Percentiles rank a stretch among this genome's conserved stretches.
Conservation (phyloP, 2,329 filamentous ascomycete species). For the Aspergillus flavus region DNA sequence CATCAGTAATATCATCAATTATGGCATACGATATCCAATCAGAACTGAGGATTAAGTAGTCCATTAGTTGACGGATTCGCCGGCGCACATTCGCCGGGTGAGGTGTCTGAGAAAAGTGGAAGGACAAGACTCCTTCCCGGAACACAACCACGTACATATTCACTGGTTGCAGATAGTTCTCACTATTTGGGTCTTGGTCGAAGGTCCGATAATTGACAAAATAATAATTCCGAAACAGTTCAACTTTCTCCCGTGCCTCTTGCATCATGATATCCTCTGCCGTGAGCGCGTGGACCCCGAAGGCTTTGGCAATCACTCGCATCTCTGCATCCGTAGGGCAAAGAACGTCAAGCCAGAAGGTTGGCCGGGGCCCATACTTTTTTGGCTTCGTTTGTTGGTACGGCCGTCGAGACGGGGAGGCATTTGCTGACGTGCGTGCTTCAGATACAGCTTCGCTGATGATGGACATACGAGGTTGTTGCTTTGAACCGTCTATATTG, state of each 20-base stretch:
- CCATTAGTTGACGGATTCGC: constrained; percentile 87
- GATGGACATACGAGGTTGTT: constrained; percentile 36
- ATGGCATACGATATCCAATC: constrained; percentile 99
- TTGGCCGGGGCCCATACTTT: constrained; percentile 77
- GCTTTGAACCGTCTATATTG: constrained; percentile 17
- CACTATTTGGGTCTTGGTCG: constrained; percentile 87
- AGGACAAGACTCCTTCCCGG: constrained; percentile 90
- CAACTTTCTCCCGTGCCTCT: constrained; percentile 96
- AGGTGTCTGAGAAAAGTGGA: constrained; percentile 95
- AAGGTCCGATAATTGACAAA: constrained; percentile 99
- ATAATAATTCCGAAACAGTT: constrained; percentile 96
- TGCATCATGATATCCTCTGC: constrained; percentile 97
- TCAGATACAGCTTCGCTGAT: constrained; percentile 39
- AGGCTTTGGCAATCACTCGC: constrained; percentile 88
- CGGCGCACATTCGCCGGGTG: constrained; percentile 95
- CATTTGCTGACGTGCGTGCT: constrained; percentile 25
- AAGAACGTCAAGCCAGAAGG: constrained; percentile 95
- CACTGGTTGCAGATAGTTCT: constrained; percentile 90
- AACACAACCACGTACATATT: constrained; percentile 99
- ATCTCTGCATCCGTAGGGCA: constrained; percentile 92
- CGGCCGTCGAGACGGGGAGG: constrained; percentile 27
- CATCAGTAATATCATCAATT: constrained; percentile 97
- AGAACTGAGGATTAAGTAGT: constrained; percentile 88
- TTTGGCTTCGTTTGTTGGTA: constrained; percentile 38
- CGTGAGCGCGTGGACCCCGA: constrained; percentile 93